These are phyloP conservation scores for Wickerhamiella kazuoi DNA, from an alignment of 805 yeast species.

Conservation along the genomic window DNA sequence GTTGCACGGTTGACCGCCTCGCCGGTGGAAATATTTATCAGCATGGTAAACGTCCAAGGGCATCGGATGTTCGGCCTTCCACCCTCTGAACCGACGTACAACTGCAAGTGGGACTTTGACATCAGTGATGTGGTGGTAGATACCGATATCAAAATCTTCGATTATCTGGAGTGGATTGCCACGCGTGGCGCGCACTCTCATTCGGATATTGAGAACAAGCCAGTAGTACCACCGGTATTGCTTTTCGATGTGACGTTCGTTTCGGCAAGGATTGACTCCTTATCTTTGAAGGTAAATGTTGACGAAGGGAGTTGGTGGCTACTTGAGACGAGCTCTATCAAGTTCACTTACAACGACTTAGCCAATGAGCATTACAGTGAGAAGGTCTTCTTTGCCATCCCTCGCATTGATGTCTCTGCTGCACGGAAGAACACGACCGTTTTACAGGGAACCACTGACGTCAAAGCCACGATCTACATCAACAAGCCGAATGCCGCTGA, in stretches of 20 bases:
- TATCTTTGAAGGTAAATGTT: constrained; percentile 28
- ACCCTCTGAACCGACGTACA: constrained; percentile 73
- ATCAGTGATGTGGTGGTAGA: constrained; percentile 40
- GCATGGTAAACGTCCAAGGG: constrained; percentile 28
- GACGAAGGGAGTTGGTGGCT: constrained; percentile 15
- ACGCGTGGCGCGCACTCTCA: constrained; percentile 43
- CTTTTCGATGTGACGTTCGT: constrained; percentile 56
- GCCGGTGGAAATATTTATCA: constrained; percentile 7
- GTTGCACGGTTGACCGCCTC: constrained; percentile 7
- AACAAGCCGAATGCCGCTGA: constrained; percentile 32
- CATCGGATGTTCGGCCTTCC: constrained; percentile 89
- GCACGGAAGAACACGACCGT: neutral
- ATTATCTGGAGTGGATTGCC: constrained; percentile 25
- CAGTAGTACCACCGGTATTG: constrained; percentile 36
- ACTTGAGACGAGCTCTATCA: constrained; percentile 17
- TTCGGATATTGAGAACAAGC: constrained; percentile 57
- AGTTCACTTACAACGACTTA: constrained; percentile 38
- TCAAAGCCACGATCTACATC: constrained; percentile 41
- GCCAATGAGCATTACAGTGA: constrained; percentile 49
- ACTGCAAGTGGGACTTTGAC: constrained; percentile 77
- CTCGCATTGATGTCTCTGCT: constrained; percentile 21
- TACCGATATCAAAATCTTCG: constrained; percentile 30
- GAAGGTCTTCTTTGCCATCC: constrained; percentile 33
- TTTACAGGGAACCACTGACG: constrained; percentile 31
- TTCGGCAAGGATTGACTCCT: constrained; percentile 33